A percentile compares a stretch with the other conserved stretches of the same genome.
Evolutionary conservation across 805 yeast genomes (phyloP).

Genomic region (Myxozyma lipomycoides): DNA sequence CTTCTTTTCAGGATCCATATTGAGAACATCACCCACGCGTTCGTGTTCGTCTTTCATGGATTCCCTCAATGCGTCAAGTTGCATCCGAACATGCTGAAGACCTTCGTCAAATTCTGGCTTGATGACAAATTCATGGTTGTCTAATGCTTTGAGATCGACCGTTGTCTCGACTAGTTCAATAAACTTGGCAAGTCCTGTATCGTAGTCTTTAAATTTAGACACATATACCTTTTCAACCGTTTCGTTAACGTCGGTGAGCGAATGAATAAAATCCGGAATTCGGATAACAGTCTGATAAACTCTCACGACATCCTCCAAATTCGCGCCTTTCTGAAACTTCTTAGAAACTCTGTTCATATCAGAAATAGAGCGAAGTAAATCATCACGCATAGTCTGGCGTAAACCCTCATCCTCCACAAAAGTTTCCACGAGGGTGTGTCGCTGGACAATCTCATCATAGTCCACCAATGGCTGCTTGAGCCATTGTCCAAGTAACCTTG

Average conservation of each 20-base stretch:
- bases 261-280: constrained; percentile 63
- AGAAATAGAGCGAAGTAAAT: constrained; percentile 68
- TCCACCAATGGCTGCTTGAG: constrained; percentile 88
- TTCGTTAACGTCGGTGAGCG: constrained; percentile 44
- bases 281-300: constrained; percentile 73
- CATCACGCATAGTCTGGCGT: constrained; percentile 62
- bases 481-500: constrained; percentile 87
- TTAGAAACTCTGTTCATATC: constrained; percentile 74
- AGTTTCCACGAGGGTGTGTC: constrained; percentile 73
- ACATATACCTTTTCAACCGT: constrained; percentile 55
- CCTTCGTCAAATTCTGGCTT: constrained; percentile 87
- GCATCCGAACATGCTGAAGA: constrained; percentile 54
- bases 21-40: constrained; percentile 66
- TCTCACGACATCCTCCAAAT: constrained; percentile 83
- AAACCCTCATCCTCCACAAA: constrained; percentile 66
- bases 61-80: constrained; percentile 52
- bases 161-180: constrained; percentile 90
- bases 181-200: constrained; percentile 56
- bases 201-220: constrained; percentile 49
- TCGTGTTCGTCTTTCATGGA: constrained; percentile 59
- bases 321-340: constrained; percentile 51
- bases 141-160: constrained; percentile 78
- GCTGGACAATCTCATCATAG: constrained; percentile 50
- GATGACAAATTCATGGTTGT: constrained; percentile 76
- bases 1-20: constrained; percentile 80